Evolutionary conservation across 2,329 filamentous ascomycete genomes (phyloP).

Genomic region (Monilinia fructigena): DNA sequence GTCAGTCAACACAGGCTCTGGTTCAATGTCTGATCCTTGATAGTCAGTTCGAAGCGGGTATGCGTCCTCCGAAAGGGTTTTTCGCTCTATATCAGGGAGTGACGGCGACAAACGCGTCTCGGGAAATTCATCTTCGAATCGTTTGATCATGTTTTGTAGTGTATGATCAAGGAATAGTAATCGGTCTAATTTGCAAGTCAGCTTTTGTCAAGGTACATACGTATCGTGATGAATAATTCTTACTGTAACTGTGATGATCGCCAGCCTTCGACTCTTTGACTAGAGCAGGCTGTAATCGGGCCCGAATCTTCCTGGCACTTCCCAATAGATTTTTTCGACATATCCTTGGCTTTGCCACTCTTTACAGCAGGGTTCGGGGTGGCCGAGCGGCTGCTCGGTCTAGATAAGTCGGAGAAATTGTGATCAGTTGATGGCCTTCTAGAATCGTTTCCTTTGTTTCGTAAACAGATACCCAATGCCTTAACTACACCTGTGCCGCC

Average conservation of each 20-base stretch:
- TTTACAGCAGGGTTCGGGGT: constrained; percentile 45
- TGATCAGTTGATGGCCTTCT: constrained; percentile 43
- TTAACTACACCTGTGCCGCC: constrained; percentile 94
- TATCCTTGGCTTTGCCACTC: constrained; percentile 74
- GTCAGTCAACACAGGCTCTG: constrained; percentile 31
- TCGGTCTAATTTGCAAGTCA: constrained; percentile 51
- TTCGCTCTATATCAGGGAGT: constrained; percentile 22
- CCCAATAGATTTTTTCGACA: constrained; percentile 85
- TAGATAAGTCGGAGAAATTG: constrained; percentile 29
- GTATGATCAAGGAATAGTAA: constrained; percentile 87
- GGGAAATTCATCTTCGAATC: constrained; percentile 95
- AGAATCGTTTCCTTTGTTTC: constrained; percentile 70
- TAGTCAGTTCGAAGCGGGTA: constrained; percentile 25
- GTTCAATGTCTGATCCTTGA: constrained; percentile 32
- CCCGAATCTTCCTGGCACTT: constrained; percentile 84
- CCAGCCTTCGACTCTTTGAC: constrained; percentile 68
- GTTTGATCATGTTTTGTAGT: constrained; percentile 84
- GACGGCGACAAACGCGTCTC: constrained; percentile 62
- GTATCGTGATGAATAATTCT: constrained; percentile 41
- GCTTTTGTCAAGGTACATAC: background rate
- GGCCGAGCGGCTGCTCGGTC: constrained; percentile 47
- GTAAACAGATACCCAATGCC: constrained; percentile 84
- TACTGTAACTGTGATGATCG: constrained; percentile 76
- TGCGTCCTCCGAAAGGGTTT: background rate
- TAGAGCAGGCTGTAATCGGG: constrained; percentile 78